A percentile compares a stretch with the other conserved stretches of the same genome.
Conservation (phyloP, 2,329 filamentous ascomycete species). For the Dactylonectria macrodidyma region DNA sequence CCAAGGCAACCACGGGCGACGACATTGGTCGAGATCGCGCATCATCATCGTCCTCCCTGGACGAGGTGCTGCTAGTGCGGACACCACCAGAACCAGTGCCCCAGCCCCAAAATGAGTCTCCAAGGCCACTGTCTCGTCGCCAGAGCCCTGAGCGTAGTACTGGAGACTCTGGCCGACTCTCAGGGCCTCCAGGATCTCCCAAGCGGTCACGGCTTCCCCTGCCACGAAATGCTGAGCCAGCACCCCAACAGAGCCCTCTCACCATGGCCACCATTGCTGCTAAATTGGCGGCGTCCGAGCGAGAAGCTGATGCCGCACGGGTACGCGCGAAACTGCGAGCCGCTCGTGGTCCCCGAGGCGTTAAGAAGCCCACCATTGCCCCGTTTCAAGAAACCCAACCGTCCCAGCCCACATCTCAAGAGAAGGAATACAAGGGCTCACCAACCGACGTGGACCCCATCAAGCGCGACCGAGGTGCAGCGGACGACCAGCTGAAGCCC, state of each 20-base stretch:
- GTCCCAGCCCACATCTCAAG: conserved; percentile 13
- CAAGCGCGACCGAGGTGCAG: conserved; percentile 49
- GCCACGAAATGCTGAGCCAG: conserved; percentile 55
- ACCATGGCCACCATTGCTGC: conserved; percentile 75
- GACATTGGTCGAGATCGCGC: conserved; percentile 42
- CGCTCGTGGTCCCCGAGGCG: conserved; percentile 57
- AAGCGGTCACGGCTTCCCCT: conserved; percentile 46
- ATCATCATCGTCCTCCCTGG: conserved; percentile 51
- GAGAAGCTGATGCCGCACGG: conserved; percentile 74
- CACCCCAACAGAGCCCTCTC: conserved; percentile 68
- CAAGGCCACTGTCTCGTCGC: conserved; percentile 34
- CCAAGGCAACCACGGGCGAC: conserved; percentile 17
- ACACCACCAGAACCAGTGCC: conserved; percentile 36
- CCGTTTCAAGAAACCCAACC: conserved; percentile 33
- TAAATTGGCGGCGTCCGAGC: conserved; percentile 75
- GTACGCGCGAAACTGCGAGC: conserved; percentile 75
- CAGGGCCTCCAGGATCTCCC: conserved; percentile 34
- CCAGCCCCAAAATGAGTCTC: conserved; percentile 24
- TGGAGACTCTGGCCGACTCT: conserved; percentile 31
- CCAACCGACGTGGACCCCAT: conserved; percentile 52
- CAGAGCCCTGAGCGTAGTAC: conserved; percentile 36
- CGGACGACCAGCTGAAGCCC: conserved; percentile 45
- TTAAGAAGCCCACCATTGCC: conserved; percentile 50
- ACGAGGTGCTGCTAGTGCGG: conserved; percentile 52
- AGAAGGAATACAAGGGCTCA: conserved; percentile 27